These are phyloP conservation scores for Bryum argenteum DNA, from an alignment of 225 moss, liverwort and hornwort species.

Conservation along the genomic window DNA sequence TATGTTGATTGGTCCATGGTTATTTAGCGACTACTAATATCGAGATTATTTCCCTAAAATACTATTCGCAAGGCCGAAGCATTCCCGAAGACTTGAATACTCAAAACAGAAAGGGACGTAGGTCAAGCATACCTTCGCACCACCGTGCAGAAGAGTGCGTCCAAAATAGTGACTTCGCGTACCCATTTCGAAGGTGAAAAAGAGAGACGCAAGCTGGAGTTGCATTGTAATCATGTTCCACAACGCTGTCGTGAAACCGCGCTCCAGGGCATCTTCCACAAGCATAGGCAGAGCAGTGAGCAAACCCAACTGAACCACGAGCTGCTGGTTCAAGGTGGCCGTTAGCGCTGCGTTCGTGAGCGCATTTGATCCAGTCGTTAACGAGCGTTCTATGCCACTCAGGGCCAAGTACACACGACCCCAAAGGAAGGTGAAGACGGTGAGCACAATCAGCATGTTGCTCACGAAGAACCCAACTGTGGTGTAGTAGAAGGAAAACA, in stretches of 20 bases:
- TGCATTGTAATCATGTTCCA: constrained; percentile 94
- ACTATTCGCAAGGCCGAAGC: too few species aligned
- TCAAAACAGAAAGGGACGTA: constrained; percentile 8
- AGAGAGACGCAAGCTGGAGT: constrained; percentile 89
- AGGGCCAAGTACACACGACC: constrained; percentile 93
- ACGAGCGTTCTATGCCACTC: constrained; percentile 84
- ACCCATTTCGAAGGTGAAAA: constrained; percentile 98
- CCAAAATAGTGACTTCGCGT: constrained; percentile 94
- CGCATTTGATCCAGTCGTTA: constrained; percentile 47
- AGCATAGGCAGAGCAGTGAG: constrained; percentile 95
- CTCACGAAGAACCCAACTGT: constrained; percentile 92
- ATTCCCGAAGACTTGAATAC: background rate
- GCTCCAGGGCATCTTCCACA: constrained; percentile 90
- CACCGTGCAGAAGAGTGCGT: constrained; percentile 91
- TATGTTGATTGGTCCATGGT: background rate
- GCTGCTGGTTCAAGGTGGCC: constrained; percentile 87
- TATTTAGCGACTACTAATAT: background rate
- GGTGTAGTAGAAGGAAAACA: constrained; percentile 95
- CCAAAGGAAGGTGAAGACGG: constrained; percentile 88
- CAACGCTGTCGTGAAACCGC: constrained; percentile 79
- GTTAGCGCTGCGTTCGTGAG: constrained; percentile 73
- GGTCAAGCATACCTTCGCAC: constrained; percentile 71
- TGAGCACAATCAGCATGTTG: constrained; percentile 89
- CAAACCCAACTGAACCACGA: constrained; percentile 90
- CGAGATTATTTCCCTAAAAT: background rate